Percentiles rank a stretch among this genome's conserved stretches.
Evolutionary conservation across 306 rosid species (phyloP).

Genomic region (Malus orientalis): DNA sequence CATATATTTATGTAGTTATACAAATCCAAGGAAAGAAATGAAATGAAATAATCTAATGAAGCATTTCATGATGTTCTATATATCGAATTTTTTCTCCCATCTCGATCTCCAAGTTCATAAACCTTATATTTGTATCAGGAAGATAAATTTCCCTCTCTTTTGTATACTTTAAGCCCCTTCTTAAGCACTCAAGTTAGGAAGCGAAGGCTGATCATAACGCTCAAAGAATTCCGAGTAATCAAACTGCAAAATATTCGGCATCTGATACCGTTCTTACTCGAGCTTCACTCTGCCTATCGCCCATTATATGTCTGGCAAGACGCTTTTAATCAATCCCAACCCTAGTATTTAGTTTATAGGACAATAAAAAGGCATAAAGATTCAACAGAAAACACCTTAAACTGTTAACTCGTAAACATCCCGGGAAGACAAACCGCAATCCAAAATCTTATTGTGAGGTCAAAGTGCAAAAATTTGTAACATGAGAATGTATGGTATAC

Average conservation of each 20-base stretch:
- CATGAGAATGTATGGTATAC: slow-evolving; percentile 23
- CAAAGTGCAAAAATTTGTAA: no score
- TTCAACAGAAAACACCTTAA: background rate
- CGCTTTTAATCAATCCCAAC: no score
- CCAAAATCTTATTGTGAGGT: background rate
- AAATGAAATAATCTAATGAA: background rate
- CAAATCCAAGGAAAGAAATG: background rate
- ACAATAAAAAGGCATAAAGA: no score
- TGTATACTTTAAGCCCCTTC: background rate
- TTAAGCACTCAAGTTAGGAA: background rate
- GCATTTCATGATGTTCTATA: background rate
- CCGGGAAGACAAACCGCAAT: background rate
- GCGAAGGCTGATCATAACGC: background rate
- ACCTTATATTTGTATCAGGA: background rate
- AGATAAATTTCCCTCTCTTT: background rate
- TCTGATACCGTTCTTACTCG: no score
- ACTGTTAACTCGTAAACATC: background rate
- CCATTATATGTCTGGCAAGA: no score
- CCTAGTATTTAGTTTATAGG: no score
- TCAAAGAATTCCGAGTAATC: background rate
- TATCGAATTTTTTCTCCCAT: background rate
- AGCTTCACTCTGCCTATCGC: no score
- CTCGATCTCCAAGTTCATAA: background rate
- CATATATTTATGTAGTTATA: background rate
- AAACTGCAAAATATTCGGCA: background rate